phyloP scores from a whole-genome alignment of 163 green algal species.

The Dunaliella salina region DNA sequence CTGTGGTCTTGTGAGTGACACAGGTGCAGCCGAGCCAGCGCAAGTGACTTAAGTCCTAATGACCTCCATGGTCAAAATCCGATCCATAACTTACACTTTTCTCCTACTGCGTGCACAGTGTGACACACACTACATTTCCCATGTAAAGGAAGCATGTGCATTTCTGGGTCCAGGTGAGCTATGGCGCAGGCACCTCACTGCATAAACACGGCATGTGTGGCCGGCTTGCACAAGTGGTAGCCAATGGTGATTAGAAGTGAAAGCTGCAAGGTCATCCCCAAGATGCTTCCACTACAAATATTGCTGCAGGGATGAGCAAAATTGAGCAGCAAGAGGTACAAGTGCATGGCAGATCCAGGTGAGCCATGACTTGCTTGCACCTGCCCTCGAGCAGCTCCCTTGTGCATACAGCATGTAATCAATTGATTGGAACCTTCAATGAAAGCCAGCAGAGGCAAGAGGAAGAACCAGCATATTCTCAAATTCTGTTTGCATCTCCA shows the following conservation, averaged over 20 bases:
- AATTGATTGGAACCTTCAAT: background rate
- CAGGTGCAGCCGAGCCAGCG: background rate
- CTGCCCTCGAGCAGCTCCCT: background rate
- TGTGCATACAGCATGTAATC: background rate
- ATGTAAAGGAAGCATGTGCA: constrained; percentile 92
- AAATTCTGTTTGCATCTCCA: background rate
- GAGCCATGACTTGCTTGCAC: background rate
- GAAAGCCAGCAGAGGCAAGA: background rate
- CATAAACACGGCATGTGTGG: background rate
- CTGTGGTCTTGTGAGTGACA: constrained; percentile 68
- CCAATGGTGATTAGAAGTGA: background rate
- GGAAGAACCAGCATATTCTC: background rate
- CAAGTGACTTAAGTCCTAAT: background rate
- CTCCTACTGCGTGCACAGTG: constrained; percentile 40
- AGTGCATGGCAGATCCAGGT: constrained; percentile 74
- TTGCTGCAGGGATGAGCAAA: constrained; percentile 69
- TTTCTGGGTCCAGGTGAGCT: constrained; percentile 82
- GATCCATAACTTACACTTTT: background rate
- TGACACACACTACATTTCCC: constrained; percentile 92
- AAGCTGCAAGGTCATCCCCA: no score
- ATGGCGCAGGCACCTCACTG: no score
- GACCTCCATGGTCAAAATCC: background rate
- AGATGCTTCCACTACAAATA: no score
- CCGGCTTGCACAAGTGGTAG: no score
- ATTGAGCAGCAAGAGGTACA: constrained; percentile 72